Base-by-base conservation (phyloP, 2,329 filamentous ascomycete species). In the Aspergillus fumigatus region DNA sequence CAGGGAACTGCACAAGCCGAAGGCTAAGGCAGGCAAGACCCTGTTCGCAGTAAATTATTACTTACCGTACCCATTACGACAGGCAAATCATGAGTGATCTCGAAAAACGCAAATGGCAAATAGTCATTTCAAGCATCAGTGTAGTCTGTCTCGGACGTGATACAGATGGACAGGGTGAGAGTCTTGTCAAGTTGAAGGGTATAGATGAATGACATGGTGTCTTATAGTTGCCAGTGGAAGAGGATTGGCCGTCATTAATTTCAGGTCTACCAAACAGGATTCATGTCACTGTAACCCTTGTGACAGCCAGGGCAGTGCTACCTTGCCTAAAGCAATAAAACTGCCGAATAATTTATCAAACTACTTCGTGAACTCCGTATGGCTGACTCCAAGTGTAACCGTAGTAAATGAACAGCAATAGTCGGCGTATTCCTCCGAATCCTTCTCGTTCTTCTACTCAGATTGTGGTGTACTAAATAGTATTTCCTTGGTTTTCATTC, bases 1-100 rank as follows among this genome's bases (percentile, higher is more conserved):
- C 11, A 41, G 35, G 19, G 40, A 50, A 38, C 45, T 55, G 49
- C 49, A 55, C 48, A 48, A 52, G 43, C 47, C 47, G 41, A 43
- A 14, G 41, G 23, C 21, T 7, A 14, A 32, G 11, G 11, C 4
- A 21, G 40, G n/a, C 8, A 11, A 10, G 21, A 45, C 21, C 41
- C 41, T 45, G 41, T 45, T 45, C 41, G 41, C 21, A 19, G 21
- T 23, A 21, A 4, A 19, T 19, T 21, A 19, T 19, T 45, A 11
- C 14, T 17, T 45, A 45, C 41, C n/a, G 6, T 45, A 45, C 41
- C 41, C 8, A 19, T 45, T 45, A 45, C 41, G 14, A 17, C 4
- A 38, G 14, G 14, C 5, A 38, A 14, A 17, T 17, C 11, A 17
- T 17, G 14, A 14, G 32, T 6, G 17, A 38, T 7, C 14, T 38